Percentiles rank a stretch among this genome's conserved stretches.
Evolutionary conservation across 805 yeast species (phyloP).

Genomic region (Teunomyces pallodes): DNA sequence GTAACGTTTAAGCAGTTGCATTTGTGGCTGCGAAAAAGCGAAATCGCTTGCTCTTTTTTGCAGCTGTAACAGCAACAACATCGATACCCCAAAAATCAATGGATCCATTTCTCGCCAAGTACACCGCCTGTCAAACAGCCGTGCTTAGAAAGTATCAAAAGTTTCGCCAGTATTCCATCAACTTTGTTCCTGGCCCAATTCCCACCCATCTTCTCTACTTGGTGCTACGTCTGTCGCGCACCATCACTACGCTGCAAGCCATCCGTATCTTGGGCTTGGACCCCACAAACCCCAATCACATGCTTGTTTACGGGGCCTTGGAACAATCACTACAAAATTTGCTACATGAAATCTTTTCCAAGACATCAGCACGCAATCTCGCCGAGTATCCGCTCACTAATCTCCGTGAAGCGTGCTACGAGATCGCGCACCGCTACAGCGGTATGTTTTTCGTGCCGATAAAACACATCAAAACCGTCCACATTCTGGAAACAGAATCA

Average conservation of each 20-base stretch:
- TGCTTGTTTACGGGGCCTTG: not conserved
- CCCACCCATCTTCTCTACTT: conserved; percentile 3
- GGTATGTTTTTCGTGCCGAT: conserved; percentile 24
- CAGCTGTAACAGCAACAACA: too few relatives aligned
- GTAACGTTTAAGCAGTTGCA: not conserved
- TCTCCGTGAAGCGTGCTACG: conserved; percentile 20
- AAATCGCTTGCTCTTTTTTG: too few relatives aligned
- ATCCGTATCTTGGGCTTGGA: not conserved
- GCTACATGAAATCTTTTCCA: not conserved
- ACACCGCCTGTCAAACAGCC: not conserved
- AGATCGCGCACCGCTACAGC: conserved; percentile 21
- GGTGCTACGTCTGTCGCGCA: not conserved
- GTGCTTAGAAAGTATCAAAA: not conserved
- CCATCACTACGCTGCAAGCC: not conserved
- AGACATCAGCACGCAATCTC: not conserved
- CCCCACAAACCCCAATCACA: not conserved
- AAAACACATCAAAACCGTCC: not conserved
- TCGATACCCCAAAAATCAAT: too few relatives aligned
- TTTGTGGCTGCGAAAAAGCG: conserved; percentile 3
- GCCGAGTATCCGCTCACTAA: conserved; percentile 25
- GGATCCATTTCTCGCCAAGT: not conserved
- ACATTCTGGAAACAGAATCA: not conserved
- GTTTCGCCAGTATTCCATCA: not conserved
- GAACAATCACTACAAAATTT: not conserved
- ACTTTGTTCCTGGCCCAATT: not conserved